Percentiles rank a stretch among this genome's conserved stretches.
These are phyloP conservation scores for Colletotrichum sp. DNA, from an alignment of 2,329 filamentous ascomycete species.

Conservation along the genomic window DNA sequence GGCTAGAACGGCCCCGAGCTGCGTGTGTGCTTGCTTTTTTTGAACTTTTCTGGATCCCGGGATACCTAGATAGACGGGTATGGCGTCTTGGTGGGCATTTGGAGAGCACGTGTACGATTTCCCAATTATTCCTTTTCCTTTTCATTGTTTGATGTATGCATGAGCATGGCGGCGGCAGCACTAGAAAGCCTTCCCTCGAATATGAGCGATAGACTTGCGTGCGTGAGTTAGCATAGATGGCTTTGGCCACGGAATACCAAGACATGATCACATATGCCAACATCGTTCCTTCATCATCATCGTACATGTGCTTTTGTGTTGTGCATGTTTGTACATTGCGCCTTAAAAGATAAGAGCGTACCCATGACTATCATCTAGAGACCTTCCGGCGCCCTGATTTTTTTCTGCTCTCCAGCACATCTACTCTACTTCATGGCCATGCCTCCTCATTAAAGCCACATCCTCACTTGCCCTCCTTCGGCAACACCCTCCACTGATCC, in stretches of 20 bases:
- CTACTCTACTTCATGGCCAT: neutral
- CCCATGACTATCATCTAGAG: neutral
- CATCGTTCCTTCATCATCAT: too few species aligned
- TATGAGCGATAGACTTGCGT: neutral
- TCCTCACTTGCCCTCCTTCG: slow-evolving; percentile 28
- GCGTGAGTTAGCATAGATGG: neutral
- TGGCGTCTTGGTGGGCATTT: slow-evolving; percentile 11
- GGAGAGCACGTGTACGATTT: slow-evolving; percentile 17
- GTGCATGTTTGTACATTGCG: too few species aligned
- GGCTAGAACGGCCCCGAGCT: neutral
- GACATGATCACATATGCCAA: neutral
- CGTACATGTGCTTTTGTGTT: too few species aligned
- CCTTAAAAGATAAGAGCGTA: too few species aligned
- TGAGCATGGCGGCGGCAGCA: slow-evolving; percentile 2
- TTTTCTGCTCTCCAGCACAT: neutral
- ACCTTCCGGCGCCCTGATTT: neutral
- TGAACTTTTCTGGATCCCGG: neutral
- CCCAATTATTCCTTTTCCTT: neutral
- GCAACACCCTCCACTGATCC: slow-evolving; percentile 52
- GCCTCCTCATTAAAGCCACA: neutral
- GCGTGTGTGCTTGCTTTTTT: neutral
- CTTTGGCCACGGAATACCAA: slow-evolving; percentile 4
- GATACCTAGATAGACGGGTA: slow-evolving; percentile 18
- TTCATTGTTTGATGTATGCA: neutral
- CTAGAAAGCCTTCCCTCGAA: neutral